Evolutionary conservation across 352 stramenopile genomes (phyloP).

Genomic region (Saprolegnia diclina): DNA sequence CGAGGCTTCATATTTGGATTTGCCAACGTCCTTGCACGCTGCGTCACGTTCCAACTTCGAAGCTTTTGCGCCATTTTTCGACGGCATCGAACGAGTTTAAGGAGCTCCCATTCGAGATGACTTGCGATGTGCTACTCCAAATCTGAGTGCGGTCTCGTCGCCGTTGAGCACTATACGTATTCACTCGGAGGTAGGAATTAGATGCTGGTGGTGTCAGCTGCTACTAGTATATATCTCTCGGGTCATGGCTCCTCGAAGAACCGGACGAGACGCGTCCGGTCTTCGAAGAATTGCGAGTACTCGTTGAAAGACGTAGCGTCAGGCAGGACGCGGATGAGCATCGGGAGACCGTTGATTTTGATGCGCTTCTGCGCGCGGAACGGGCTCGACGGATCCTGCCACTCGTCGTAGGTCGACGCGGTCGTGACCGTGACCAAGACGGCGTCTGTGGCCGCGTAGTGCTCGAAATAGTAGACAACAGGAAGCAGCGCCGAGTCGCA

Average conservation of each 20-base stretch:
- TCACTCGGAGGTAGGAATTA: no score
- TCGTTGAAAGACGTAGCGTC: neutral
- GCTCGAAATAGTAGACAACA: conserved; percentile 73
- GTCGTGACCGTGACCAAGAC: conserved; percentile 56
- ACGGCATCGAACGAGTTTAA: no score
- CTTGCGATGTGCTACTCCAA: no score
- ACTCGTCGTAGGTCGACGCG: conserved; percentile 49
- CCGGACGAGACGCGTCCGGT: neutral
- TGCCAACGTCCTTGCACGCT: neutral
- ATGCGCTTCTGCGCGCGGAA: conserved; percentile 31
- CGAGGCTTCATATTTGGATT: neutral
- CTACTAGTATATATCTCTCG: no score
- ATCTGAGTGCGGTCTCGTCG: no score
- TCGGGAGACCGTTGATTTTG: neutral
- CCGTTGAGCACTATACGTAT: no score
- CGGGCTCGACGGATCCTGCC: conserved; percentile 72
- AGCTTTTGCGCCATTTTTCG: no score
- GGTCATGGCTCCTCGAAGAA: neutral
- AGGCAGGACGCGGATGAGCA: neutral
- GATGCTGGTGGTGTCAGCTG: no score
- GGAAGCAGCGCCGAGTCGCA: conserved; percentile 70
- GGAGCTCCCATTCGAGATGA: no score
- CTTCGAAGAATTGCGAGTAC: conserved; percentile 10
- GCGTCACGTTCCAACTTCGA: no score
- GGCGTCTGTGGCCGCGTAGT: conserved; percentile 47